Percentiles rank a stretch among this genome's conserved stretches.
Conservation (phyloP, 2,329 filamentous ascomycete species). For the Trichoderma afroharzianum region DNA sequence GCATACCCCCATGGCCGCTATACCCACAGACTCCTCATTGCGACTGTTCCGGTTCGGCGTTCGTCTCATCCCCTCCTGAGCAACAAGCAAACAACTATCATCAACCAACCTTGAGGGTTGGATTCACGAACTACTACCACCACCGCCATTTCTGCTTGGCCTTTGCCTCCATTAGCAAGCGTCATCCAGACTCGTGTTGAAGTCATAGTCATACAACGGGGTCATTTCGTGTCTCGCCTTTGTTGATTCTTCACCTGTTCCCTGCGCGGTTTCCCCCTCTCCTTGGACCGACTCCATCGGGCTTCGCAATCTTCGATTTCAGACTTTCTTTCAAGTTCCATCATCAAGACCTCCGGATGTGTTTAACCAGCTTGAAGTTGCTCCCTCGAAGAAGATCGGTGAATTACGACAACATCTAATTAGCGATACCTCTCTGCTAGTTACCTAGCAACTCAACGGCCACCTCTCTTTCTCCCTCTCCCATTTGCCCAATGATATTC, state of each 20-base stretch:
- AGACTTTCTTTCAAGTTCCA: background rate
- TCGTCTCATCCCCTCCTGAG: constrained; percentile 1
- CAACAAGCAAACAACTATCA: background rate
- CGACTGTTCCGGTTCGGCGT: background rate
- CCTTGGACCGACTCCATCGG: background rate
- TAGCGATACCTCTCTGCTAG: background rate
- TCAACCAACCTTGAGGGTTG: background rate
- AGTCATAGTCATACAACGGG: background rate
- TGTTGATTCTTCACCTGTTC: background rate
- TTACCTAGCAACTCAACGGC: background rate
- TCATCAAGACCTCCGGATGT: background rate
- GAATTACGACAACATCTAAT: background rate
- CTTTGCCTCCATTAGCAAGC: background rate
- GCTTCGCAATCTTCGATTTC: background rate
- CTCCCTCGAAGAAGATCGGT: background rate
- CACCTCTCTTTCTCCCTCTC: background rate
- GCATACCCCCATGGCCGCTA: background rate
- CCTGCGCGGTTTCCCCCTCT: background rate
- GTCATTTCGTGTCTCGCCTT: background rate
- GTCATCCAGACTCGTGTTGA: background rate
- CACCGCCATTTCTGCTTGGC: background rate
- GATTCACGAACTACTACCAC: background rate
- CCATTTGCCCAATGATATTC: background rate
- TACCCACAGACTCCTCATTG: constrained; percentile 6
- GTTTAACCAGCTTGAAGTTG: background rate